Conservation (phyloP, 805 yeast species). For the Cyberlindnera xylosilytica region DNA sequence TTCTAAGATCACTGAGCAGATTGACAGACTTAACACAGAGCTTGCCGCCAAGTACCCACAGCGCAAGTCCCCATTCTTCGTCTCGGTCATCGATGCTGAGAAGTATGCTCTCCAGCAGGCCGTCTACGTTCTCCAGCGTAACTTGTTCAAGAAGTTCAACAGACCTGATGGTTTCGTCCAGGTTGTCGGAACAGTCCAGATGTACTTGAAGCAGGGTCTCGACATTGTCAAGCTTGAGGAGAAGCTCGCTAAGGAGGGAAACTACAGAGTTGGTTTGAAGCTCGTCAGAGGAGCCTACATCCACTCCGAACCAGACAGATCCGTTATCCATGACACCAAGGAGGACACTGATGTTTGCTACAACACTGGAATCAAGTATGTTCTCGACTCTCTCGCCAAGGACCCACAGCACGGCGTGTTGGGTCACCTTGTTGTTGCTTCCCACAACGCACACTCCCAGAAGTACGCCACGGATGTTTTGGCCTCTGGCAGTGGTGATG, state of each 20-base stretch:
- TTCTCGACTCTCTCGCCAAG: constrained; percentile 48
- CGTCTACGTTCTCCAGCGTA: constrained; percentile 86
- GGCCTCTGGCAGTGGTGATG: constrained; percentile 25
- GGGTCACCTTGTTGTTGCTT: constrained; percentile 85
- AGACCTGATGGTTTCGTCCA: constrained; percentile 50
- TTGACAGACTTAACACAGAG: constrained; percentile 48
- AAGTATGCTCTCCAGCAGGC: constrained; percentile 85
- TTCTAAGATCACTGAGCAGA: constrained; percentile 54
- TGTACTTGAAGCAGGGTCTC: constrained; percentile 77
- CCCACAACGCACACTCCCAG: constrained; percentile 84
- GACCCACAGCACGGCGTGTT: constrained; percentile 45
- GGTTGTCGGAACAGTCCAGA: constrained; percentile 89
- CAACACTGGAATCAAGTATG: constrained; percentile 62
- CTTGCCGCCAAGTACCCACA: constrained; percentile 53
- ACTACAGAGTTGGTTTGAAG: constrained; percentile 79
- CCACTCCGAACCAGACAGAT: constrained; percentile 79
- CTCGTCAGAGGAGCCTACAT: constrained; percentile 95
- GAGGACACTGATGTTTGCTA: constrained; percentile 76
- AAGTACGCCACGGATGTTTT: constrained; percentile 62
- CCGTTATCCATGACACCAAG: constrained; percentile 72
- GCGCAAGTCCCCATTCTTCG: constrained; percentile 69
- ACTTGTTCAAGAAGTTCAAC: constrained; percentile 72
- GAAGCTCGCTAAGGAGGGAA: constrained; percentile 53
- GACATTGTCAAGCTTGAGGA: constrained; percentile 61
- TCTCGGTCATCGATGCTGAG: constrained; percentile 88